Base-by-base conservation (phyloP, 345 rosid species). In the Alliaria petiolata region DNA sequence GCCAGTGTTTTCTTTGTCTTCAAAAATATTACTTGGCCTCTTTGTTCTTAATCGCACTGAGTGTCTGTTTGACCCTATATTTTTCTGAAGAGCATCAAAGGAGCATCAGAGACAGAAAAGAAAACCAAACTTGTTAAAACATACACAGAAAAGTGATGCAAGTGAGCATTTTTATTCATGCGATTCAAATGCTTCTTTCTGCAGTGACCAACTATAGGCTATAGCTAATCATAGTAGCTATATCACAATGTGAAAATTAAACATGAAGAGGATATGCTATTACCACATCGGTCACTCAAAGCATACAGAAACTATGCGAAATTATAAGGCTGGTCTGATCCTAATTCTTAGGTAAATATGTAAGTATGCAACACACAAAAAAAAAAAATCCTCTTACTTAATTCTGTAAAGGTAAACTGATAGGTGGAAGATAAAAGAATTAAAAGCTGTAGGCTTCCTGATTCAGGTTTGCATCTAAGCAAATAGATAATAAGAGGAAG, bases 1-100 rank as follows among this genome's bases (percentile, higher is more conserved):
- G 58, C 67, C 70, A 60, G 66, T 70, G 76, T 67, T 57, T 76
- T 71, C 80, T 25, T 65, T 71, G 63, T 57, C 71, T 57, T 70
- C 72, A 25, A 40, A 51, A 15, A 64, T 30, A 46, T 22, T 55
- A 55, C 59, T 62, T 9, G 70, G 38, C 33, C 70, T 54, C 62
- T 69, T 76, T 63, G 74, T 46, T 45, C 70, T 62, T 22, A 28
- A 39, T 42, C 75, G 44, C 66, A 30, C 55, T 19, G 70, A 61
- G 3, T 76, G 70, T 69, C 39, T 54, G 47, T 56, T 69, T 11
- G 54, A 1, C 56, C 56, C 66, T 46, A 25, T 5, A 55, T 62
- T 76, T 45, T 55, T 46, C 79, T 76, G 16, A 46, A 62, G 45
- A 61, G 2, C 39, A 67, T 50, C 7, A 39, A 47, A 15, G 14